These are phyloP conservation scores for Datura wrightii DNA, from an alignment of 257 asterid species.

Conservation along the genomic window DNA sequence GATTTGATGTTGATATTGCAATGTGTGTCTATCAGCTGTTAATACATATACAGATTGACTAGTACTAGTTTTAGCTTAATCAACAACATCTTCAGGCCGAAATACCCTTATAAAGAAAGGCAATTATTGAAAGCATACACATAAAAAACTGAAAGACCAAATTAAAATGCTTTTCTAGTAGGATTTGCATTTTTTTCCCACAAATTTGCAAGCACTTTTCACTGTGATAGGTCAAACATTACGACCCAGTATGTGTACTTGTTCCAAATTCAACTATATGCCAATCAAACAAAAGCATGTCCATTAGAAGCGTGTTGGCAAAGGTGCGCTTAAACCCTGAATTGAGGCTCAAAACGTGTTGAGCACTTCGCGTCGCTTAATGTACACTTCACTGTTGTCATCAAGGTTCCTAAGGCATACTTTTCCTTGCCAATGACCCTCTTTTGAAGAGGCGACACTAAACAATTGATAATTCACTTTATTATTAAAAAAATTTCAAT, in stretches of 20 bases:
- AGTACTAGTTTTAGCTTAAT: not conserved
- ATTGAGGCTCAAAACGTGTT: too few species aligned
- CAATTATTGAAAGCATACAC: slow-evolving; percentile 2
- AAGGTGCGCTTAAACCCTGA: too few species aligned
- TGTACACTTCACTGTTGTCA: too few species aligned
- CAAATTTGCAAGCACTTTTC: not conserved
- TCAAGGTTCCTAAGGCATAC: too few species aligned
- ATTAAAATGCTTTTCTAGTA: not conserved
- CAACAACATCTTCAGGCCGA: slow-evolving; percentile 6
- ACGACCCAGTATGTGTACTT: not conserved
- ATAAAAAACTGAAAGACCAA: not conserved
- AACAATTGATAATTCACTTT: too few species aligned
- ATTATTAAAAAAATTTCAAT: too few species aligned
- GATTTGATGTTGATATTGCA: not conserved
- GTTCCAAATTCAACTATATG: slow-evolving; percentile 8
- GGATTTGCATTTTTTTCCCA: not conserved
- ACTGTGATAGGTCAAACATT: not conserved
- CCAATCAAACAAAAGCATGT: not conserved
- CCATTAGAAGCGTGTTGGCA: too few species aligned
- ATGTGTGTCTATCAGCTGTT: not conserved
- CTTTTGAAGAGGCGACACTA: too few species aligned
- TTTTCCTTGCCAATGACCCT: too few species aligned
- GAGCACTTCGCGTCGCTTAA: too few species aligned
- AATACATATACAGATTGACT: not conserved
- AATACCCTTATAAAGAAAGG: not conserved